Evolutionary conservation across 345 rosid species (phyloP), one percentile per base, ranked within the genome.

Genomic region (Euphorbia pulcherrima): DNA sequence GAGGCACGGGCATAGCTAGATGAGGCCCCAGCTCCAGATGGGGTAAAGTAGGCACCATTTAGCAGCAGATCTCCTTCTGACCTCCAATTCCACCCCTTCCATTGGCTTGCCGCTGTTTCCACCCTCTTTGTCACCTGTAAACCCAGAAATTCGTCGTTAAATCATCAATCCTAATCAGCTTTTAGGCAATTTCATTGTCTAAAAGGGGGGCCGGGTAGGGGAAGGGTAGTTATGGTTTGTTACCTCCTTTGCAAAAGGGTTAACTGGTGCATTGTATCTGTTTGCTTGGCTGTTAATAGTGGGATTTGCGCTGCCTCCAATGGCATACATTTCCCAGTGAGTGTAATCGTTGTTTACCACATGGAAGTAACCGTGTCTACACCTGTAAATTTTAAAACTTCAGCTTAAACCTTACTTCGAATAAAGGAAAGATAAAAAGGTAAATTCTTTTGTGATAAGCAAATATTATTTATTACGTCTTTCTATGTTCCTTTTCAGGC

Each of bases 321-420:
- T 92, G 65, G 98, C 98, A 60, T 92, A 92, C 98, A 92, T 92
- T 73, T 87, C 94, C 98, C 98, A 92, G 77, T 92, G 97, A 63
- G 96, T 92, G 82, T 92, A 92, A 79, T 92, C 97, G 62, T 92
- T 92, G 87, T 92, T 92, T 62, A 92, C 96, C 72, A 92, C 96
- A 72, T 92, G 98, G 87, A 92, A 92, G 39, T 89, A 92, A 2
- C 98, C 98, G 67, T 90, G 96, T 74, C 98, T 83, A 68, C 98
- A 92, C 84, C 97, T 91, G 88, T 73, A 53, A 6, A 59, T 58
- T n/a, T 6, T 47, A 8, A 37, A 44, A 70, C 65, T 37, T 62
- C 29, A 61, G 51, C 68, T 60, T 13, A 54, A 67, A 39, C 24
- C 37, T 8, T 28, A 35, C 2, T 33, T 27, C 29, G 4, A 26